Conservation (phyloP, 2,329 filamentous ascomycete species). For the Stagonosporopsis rhizophila region DNA sequence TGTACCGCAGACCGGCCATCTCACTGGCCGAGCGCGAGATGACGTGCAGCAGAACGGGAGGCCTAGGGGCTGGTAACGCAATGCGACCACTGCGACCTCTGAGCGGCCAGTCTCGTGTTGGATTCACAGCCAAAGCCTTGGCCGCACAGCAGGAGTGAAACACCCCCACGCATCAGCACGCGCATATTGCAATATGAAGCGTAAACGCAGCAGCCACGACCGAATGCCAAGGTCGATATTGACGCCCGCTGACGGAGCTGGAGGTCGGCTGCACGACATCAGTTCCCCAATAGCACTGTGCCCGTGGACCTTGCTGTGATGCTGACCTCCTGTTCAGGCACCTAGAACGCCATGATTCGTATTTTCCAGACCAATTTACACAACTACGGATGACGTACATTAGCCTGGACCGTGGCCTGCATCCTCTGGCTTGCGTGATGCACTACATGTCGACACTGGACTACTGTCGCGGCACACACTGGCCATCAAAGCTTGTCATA, state of each 20-base stretch:
- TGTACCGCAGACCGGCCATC: conserved; percentile 14
- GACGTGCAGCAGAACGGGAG: conserved; percentile 17
- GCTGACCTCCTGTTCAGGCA: background rate
- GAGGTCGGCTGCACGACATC: background rate
- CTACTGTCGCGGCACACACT: background rate
- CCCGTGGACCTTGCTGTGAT: background rate
- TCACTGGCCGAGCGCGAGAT: conserved; percentile 12
- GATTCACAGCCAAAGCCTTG: background rate
- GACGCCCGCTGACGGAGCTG: background rate
- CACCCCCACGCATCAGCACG: conserved; percentile 21
- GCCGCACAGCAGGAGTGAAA: background rate
- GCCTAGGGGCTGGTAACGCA: conserved; percentile 3
- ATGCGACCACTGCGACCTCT: conserved; percentile 11
- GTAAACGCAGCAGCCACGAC: background rate
- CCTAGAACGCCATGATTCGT: conserved; percentile 1
- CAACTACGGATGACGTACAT: conserved; percentile 6
- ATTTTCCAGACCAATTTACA: background rate
- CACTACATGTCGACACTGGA: background rate
- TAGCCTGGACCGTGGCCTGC: background rate
- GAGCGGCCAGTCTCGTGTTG: background rate
- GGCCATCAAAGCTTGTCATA: background rate
- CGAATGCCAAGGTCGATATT: background rate
- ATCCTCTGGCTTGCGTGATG: background rate
- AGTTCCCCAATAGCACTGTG: background rate
- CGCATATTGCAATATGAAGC: background rate